Conservation (phyloP, 345 rosid genomes). For the Theobroma cacao region DNA sequence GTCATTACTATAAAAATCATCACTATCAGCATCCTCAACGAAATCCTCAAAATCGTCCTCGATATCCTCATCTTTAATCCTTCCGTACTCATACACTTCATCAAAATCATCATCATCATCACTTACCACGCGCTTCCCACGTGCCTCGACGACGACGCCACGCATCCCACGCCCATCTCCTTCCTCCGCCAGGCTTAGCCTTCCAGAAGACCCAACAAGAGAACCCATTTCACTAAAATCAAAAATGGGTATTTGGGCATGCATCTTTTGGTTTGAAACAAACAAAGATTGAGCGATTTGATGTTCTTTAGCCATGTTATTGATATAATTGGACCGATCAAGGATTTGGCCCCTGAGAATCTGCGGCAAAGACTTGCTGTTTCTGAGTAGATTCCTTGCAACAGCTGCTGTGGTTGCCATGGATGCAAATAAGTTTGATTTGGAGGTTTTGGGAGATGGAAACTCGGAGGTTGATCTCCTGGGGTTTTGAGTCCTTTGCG, state of each 20-base stretch:
- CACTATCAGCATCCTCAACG: background rate
- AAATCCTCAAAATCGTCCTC: too few relatives aligned
- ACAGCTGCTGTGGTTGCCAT: background rate
- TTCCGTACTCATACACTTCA: background rate
- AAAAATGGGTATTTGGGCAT: background rate
- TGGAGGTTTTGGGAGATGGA: background rate
- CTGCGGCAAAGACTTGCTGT: background rate
- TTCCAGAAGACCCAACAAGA: background rate
- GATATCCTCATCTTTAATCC: background rate
- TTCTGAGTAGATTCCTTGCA: conserved; percentile 6
- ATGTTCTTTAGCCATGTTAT: background rate
- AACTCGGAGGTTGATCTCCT: background rate
- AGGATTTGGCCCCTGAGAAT: conserved; percentile 4
- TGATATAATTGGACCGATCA: conserved; percentile 1
- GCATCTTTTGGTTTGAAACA: background rate
- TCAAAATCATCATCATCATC: background rate
- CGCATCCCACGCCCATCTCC: background rate
- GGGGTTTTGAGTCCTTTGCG: background rate
- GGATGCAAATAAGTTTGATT: background rate
- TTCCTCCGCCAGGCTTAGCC: background rate
- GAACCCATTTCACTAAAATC: background rate
- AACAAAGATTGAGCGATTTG: conserved; percentile 8
- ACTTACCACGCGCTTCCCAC: background rate
- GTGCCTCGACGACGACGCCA: background rate
- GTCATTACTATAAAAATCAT: background rate